Percentiles rank a stretch among this genome's conserved stretches.
Conservation (phyloP, 2,329 filamentous ascomycete species). For the Gnomoniopsis sp. region DNA sequence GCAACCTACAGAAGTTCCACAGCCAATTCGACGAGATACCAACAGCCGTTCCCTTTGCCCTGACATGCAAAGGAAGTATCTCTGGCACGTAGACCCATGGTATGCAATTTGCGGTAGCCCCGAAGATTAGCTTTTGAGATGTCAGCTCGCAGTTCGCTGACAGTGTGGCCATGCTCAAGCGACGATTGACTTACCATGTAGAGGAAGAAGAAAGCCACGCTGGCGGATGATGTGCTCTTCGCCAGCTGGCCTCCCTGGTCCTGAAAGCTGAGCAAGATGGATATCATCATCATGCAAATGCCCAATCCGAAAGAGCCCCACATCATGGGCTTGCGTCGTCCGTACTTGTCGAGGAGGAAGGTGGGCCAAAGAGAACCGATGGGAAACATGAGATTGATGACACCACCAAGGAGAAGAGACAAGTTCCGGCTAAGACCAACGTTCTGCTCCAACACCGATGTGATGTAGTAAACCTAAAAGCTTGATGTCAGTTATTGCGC, state of each 20-base stretch:
- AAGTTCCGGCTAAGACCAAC: constrained; percentile 29
- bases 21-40: constrained; percentile 34
- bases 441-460: constrained; percentile 30
- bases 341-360: constrained; percentile 21
- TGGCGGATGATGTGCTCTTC: constrained; percentile 23
- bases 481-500: no score
- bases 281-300: constrained; percentile 36
- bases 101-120: constrained; percentile 30
- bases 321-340: constrained; percentile 41
- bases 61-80: constrained; percentile 30
- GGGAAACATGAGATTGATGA: constrained; percentile 35
- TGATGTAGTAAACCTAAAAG: constrained; percentile 26
- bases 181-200: constrained; percentile 18
- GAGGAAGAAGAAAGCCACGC: constrained; percentile 35
- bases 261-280: constrained; percentile 28
- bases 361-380: constrained; percentile 28
- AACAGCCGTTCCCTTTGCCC: constrained; percentile 31
- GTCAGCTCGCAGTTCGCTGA: constrained; percentile 9
- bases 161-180: background rate
- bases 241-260: constrained; percentile 14
- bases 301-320: constrained; percentile 32
- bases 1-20: constrained; percentile 27
- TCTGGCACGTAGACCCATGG: constrained; percentile 37
- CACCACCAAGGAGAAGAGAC: constrained; percentile 33
- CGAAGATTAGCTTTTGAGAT: constrained; percentile 21